Percentiles rank a stretch among this genome's conserved stretches.
These are phyloP conservation scores for Lactarius akahatsu DNA, from an alignment of 768 basidiomycete genomes.

Conservation along the genomic window DNA sequence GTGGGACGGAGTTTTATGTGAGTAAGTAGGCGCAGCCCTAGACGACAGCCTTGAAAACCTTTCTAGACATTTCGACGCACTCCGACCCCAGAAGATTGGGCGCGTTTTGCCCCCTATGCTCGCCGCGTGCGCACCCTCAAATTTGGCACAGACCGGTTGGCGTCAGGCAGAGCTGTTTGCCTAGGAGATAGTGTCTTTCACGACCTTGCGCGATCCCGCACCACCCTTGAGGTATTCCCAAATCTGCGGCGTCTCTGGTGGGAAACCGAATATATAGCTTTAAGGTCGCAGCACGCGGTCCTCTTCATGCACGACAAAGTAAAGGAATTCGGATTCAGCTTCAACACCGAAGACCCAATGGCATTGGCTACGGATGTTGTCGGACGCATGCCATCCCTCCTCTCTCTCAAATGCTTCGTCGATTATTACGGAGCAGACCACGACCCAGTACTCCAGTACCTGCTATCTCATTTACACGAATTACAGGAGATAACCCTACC, in stretches of 20 bases:
- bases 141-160: neutral
- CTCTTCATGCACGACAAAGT: conserved; percentile 30
- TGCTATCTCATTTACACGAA: conserved; percentile 15
- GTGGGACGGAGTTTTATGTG: neutral
- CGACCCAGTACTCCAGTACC: conserved; percentile 9
- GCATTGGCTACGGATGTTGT: conserved; percentile 14
- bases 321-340: conserved; percentile 18
- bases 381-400: conserved; percentile 28
- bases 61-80: conserved; percentile 18
- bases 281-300: conserved; percentile 1
- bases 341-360: neutral
- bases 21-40: neutral
- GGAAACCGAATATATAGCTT: neutral
- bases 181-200: conserved; percentile 24
- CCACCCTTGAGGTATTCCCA: conserved; percentile 27
- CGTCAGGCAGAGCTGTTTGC: neutral
- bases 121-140: conserved; percentile 27
- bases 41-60: neutral
- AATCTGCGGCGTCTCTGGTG: conserved; percentile 26
- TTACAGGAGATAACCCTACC: conserved; percentile 20
- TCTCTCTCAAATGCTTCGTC: conserved; percentile 4
- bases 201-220: conserved; percentile 27
- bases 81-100: conserved; percentile 28
- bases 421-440: neutral
- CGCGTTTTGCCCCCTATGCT: conserved; percentile 27